Evolutionary conservation across 306 rosid species (phyloP), one percentile per base, ranked within the genome.

Genomic region (Malus sylvestris): DNA sequence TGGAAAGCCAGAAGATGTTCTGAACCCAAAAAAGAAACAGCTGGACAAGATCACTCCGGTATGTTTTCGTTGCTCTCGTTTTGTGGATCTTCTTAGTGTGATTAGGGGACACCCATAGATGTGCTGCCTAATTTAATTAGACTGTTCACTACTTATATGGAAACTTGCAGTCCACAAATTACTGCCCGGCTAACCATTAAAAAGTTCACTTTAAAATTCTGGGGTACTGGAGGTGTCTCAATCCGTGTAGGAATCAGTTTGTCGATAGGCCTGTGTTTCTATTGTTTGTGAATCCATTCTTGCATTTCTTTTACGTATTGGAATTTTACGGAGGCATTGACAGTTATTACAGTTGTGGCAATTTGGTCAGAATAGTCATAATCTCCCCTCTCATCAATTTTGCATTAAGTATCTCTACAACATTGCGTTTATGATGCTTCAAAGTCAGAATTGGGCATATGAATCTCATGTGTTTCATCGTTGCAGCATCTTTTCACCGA

Each of bases 21-120:
- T 95, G 22, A 95, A 95, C 85, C 99, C 99, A 22, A 95, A 95
- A 79, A 95, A 92, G 99, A 95, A 95, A 81, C 99, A 95, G 80
- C 79, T 95, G 71, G 99, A 95, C 62, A 92, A 95, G 87, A 89
- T 95, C 76, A 91, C 97, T 25, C 99, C 97, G 79, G 99, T 93
- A 91, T 52, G 85, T 53, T 32, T 74, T 67, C 76, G 2, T 35
- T 62, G 46, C 15, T 19, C 68, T 58, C 13, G 19, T 0, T 20
- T 38, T 1, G 20, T 58, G 13, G 66, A 55, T 72, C 25, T 49
- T 49, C 53, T 14, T 49, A 16, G 23, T 14, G 42, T 53, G 38
- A 40, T 20, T 72, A 38, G 53, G 60, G 64, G 8, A 58, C 29
- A 40, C 2, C 12, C 57, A 19, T n/a, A 20, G 20, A 12, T 63